Percentiles rank a stretch among this genome's conserved stretches.
These are phyloP conservation scores for Abrus pulchellus DNA, from an alignment of 306 rosid species.

Conservation along the genomic window DNA sequence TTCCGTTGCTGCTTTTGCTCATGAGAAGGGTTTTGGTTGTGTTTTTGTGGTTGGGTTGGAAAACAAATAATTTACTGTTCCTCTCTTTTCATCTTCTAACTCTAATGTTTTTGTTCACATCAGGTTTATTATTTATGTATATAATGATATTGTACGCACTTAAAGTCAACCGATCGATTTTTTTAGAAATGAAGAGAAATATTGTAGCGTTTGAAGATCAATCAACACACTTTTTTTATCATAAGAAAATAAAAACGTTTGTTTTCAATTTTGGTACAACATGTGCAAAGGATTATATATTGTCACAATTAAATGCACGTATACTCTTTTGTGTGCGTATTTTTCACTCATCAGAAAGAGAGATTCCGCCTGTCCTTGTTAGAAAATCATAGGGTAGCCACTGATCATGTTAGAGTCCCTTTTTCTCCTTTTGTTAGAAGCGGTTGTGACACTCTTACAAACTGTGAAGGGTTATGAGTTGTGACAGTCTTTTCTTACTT, in stretches of 20 bases:
- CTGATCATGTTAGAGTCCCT: not conserved
- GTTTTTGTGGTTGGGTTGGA: no score
- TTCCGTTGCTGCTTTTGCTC: not conserved
- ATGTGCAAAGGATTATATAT: not conserved
- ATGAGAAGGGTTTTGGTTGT: slow-evolving; percentile 26
- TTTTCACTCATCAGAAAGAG: not conserved
- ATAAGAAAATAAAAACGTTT: no score
- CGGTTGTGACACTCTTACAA: slow-evolving; percentile 11
- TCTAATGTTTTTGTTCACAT: not conserved
- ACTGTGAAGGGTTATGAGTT: not conserved
- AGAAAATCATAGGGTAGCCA: slow-evolving; percentile 8
- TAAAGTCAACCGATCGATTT: not conserved
- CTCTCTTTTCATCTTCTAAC: not conserved
- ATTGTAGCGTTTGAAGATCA: not conserved
- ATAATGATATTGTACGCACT: not conserved
- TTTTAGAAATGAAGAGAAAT: not conserved
- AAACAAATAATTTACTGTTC: not conserved
- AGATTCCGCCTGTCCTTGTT: slow-evolving; percentile 13
- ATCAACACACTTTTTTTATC: no score
- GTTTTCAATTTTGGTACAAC: not conserved
- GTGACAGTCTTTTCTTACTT: slow-evolving; percentile 4
- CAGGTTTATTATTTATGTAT: not conserved
- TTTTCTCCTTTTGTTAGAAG: not conserved
- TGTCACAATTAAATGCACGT: not conserved
- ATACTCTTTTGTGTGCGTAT: not conserved